These are phyloP conservation scores for Pythium folliculosum DNA, from an alignment of 352 stramenopile genomes.

Conservation along the genomic window DNA sequence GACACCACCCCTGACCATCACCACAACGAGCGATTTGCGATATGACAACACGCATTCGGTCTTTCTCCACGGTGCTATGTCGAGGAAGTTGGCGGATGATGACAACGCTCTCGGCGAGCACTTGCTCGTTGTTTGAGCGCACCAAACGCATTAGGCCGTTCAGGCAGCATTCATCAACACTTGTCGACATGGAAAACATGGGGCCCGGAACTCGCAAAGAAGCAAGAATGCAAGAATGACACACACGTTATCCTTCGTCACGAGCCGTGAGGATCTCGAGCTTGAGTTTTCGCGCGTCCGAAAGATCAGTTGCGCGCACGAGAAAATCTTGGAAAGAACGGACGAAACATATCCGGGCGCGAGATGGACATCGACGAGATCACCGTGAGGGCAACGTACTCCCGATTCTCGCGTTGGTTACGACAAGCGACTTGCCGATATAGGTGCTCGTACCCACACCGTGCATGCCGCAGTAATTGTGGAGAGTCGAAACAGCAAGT, in stretches of 20 bases:
- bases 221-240: no score
- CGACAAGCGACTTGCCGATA: conserved; percentile 97
- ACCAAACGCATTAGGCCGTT: conserved; percentile 86
- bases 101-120: conserved; percentile 95
- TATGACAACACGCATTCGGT: conserved; percentile 68
- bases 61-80: conserved; percentile 81
- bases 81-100: conserved; percentile 95
- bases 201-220: conserved; percentile 96
- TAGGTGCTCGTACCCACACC: conserved; percentile 84
- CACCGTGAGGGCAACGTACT: conserved; percentile 96
- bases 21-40: conserved; percentile 58
- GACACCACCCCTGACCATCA: conserved; percentile 72
- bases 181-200: conserved; percentile 94
- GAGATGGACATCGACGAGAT: conserved; percentile 94
- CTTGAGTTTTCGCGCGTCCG: conserved; percentile 96
- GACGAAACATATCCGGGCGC: conserved; percentile 94
- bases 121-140: conserved; percentile 84
- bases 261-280: conserved; percentile 95
- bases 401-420: conserved; percentile 94
- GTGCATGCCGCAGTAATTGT: conserved; percentile 96
- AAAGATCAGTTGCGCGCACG: conserved; percentile 93
- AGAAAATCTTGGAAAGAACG: conserved; percentile 98
- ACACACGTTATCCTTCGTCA: conserved; percentile 91
- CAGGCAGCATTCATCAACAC: conserved; percentile 90
- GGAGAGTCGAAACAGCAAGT: conserved; percentile 94